These are phyloP conservation scores for Rhodomyrtus tomentosa DNA, from an alignment of 345 rosid genomes.

Conservation along the genomic window DNA sequence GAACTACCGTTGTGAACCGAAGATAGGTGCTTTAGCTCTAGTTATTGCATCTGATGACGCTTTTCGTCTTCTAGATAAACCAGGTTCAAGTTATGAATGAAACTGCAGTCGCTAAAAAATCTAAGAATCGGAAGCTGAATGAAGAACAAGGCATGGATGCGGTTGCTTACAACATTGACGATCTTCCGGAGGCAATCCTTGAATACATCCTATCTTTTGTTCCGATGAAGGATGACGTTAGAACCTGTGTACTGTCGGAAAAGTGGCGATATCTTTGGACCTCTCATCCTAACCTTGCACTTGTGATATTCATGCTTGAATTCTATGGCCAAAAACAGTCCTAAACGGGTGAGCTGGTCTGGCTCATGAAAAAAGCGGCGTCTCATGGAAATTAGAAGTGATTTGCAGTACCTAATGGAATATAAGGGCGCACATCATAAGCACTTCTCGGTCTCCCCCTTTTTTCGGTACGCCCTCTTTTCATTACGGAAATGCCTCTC, in stretches of 20 bases:
- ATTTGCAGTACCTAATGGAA: too few relatives aligned
- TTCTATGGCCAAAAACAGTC: too few relatives aligned
- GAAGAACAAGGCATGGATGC: neutral
- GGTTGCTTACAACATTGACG: neutral
- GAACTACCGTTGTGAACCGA: neutral
- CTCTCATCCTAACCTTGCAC: neutral
- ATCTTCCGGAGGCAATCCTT: neutral
- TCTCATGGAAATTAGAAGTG: too few relatives aligned
- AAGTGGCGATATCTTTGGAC: neutral
- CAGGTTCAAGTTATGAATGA: neutral
- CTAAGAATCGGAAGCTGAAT: neutral
- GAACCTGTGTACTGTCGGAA: neutral
- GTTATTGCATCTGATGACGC: neutral
- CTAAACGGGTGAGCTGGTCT: too few relatives aligned
- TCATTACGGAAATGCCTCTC: too few relatives aligned
- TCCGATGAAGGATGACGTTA: neutral
- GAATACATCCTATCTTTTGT: neutral
- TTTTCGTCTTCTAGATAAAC: neutral
- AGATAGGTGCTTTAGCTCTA: neutral
- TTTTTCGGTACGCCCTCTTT: too few relatives aligned
- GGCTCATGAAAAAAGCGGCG: too few relatives aligned
- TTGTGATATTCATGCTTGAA: too few relatives aligned
- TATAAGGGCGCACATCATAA: too few relatives aligned
- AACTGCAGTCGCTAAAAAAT: neutral
- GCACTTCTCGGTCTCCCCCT: too few relatives aligned